Base-by-base conservation (phyloP, 108 stramenopile species). In the Skeletonema grethae region DNA sequence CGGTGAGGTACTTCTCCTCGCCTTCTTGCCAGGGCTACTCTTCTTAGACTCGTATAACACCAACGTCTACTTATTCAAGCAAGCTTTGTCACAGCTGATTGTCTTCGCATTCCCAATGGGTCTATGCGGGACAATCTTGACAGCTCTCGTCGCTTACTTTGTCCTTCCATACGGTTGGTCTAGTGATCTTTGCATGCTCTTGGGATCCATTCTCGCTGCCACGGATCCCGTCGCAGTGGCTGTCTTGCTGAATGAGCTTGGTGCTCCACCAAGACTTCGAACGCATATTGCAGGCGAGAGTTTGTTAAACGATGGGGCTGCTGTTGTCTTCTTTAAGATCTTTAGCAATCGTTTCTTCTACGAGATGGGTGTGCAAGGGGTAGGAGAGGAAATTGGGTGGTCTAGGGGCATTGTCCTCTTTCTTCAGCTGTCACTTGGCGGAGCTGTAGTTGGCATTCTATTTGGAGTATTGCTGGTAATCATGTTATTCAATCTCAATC, bases 161-260 rank as follows among this genome's bases (percentile, higher is more conserved):
- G 76, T 90, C 53, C 77, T 93, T 55, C 88, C 88, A 7, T 90
- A 79, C 46, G 86, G 63, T 11, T 93, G 92, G 92, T 76, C 82
- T 8, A 86, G 74, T 18, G 67, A 79, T 63, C 61, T 90, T 1
- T 75, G 83, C 57, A 69, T 97, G 74, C 87, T 91, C 12, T 89
- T 97, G 64, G 98, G 97, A 34, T 69, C 85, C 29, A 97, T 98
- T 46, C 71, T 97, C 29, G 72, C 90, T 15, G 96, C 96, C 9
- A 98, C 97, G 4, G 98, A 98, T 70, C 98, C 98, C 0, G 95
- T 96, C 0, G 95, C 96, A 5, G 96, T 98, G 13, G 89, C 89
- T 4, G 92, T 89, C 0, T 73, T 94, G 4, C 65, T 92, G 29
- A 82, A 91, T 13, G 76, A 82, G 60, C 62, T 86, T 10, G 85